A percentile compares a stretch with the other conserved stretches of the same genome.
Evolutionary conservation across 2,329 filamentous ascomycete species (phyloP).

Genomic region (Aschersonia sp.): DNA sequence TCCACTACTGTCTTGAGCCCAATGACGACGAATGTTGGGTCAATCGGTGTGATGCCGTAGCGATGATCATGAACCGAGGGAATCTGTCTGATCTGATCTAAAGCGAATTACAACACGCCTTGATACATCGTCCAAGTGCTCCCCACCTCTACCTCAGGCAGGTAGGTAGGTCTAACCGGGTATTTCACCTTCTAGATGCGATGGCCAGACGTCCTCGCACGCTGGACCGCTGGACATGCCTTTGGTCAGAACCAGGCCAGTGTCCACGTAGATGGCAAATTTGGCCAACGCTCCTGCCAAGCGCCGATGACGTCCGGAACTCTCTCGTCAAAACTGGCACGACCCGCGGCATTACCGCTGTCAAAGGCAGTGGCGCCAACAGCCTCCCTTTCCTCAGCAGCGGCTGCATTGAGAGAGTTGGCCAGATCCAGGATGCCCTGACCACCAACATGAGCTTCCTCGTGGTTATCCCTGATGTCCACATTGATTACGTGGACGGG

Average conservation of each 20-base stretch:
- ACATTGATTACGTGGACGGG: constrained; percentile 98
- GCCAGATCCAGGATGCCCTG: constrained; percentile 87
- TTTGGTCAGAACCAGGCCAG: constrained; percentile 70
- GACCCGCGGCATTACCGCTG: constrained; percentile 47
- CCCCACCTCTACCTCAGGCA: no score
- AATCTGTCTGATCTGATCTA: no score
- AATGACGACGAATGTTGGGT: no score
- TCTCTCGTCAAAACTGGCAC: constrained; percentile 75
- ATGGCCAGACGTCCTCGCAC: no score
- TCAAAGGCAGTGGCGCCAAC: constrained; percentile 55
- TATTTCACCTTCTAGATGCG: no score
- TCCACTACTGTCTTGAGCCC: no score
- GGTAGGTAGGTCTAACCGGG: no score
- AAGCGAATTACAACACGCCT: no score
- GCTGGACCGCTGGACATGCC: no score
- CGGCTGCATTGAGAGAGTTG: constrained; percentile 67
- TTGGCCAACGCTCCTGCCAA: constrained; percentile 94
- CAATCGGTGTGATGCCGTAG: no score
- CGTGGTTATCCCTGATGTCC: constrained; percentile 96
- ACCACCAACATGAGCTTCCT: constrained; percentile 84
- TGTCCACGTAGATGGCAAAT: constrained; percentile 84
- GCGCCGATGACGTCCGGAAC: constrained; percentile 83
- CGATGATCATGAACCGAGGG: no score
- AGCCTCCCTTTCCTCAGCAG: constrained; percentile 58
- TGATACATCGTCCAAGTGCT: no score